These are phyloP conservation scores for Collybiopsis confluens DNA, from an alignment of 768 basidiomycete genomes.

Conservation along the genomic window DNA sequence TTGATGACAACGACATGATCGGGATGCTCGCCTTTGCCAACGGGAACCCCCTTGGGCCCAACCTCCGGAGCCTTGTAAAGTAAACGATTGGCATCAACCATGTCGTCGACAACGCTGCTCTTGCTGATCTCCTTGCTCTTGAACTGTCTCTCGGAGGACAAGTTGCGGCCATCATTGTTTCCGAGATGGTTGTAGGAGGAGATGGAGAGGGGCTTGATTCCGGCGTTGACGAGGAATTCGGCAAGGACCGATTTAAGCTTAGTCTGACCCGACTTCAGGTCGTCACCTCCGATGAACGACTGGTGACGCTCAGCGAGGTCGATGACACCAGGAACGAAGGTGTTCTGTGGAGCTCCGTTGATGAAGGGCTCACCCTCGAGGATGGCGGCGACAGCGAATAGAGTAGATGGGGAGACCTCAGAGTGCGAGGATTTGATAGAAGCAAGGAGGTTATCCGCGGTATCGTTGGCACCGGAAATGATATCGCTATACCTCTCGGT, in stretches of 20 bases:
- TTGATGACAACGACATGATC: conserved; percentile 98
- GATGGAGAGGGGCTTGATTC: conserved; percentile 96
- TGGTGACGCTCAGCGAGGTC: conserved; percentile 84
- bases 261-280: conserved; percentile 97
- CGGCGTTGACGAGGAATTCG: conserved; percentile 98
- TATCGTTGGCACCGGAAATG: conserved; percentile 93
- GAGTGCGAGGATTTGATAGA: conserved; percentile 82
- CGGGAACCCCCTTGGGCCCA: conserved; percentile 41
- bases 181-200: conserved; percentile 98
- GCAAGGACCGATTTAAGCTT: conserved; percentile 96
- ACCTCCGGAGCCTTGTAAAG: conserved; percentile 80
- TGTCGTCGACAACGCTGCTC: conserved; percentile 95
- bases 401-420: conserved; percentile 93
- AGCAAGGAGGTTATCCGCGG: conserved; percentile 78
- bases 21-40: conserved; percentile 89
- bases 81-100: conserved; percentile 88
- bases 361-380: conserved; percentile 94
- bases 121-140: conserved; percentile 98
- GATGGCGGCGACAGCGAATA: conserved; percentile 94
- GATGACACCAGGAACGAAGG: conserved; percentile 94
- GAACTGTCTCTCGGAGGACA: conserved; percentile 90
- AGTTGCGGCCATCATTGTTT: conserved; percentile 94
- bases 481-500: conserved; percentile 97
- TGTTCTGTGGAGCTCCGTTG: conserved; percentile 98
- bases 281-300: conserved; percentile 96